Evolutionary conservation across 2,329 filamentous ascomycete species (phyloP).

Genomic region (Microascus cirrosus): DNA sequence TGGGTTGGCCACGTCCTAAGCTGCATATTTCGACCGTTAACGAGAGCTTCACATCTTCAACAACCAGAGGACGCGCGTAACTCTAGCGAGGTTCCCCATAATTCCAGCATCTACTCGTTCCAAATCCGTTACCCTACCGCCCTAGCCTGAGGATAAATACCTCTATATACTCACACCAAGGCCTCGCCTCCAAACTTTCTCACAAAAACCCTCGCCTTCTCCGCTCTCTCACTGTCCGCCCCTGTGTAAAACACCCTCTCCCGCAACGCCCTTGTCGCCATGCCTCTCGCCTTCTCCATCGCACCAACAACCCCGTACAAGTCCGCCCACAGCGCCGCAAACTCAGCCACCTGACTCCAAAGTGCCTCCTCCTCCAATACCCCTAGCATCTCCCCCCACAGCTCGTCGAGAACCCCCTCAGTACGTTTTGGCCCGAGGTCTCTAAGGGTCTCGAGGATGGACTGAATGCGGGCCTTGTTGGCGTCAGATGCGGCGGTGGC

Average conservation of each 20-base stretch:
- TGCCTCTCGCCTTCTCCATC: not conserved
- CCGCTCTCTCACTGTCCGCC: slow-evolving; percentile 2
- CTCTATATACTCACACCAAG: not conserved
- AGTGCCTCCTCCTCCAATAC: not conserved
- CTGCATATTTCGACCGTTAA: no score
- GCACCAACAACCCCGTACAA: not conserved
- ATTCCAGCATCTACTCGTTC: no score
- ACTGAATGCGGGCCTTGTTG: not conserved
- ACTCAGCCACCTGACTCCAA: not conserved
- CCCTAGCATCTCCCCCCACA: not conserved
- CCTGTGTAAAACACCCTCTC: slow-evolving; percentile 1
- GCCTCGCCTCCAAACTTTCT: not conserved
- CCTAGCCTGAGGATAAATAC: not conserved
- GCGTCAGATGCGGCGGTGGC: not conserved
- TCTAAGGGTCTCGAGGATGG: slow-evolving; percentile 1
- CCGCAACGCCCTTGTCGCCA: not conserved
- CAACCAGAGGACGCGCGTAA: no score
- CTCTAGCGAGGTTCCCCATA: no score
- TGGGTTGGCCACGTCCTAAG: no score
- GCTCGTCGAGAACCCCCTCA: not conserved
- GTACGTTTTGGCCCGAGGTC: not conserved
- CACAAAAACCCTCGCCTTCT: not conserved
- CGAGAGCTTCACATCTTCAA: no score
- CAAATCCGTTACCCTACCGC: no score
- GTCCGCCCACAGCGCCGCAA: slow-evolving; percentile 1